A percentile compares a stretch with the other conserved stretches of the same genome.
Evolutionary conservation across 306 rosid genomes (phyloP).

Genomic region (Gleditsia sinensis): DNA sequence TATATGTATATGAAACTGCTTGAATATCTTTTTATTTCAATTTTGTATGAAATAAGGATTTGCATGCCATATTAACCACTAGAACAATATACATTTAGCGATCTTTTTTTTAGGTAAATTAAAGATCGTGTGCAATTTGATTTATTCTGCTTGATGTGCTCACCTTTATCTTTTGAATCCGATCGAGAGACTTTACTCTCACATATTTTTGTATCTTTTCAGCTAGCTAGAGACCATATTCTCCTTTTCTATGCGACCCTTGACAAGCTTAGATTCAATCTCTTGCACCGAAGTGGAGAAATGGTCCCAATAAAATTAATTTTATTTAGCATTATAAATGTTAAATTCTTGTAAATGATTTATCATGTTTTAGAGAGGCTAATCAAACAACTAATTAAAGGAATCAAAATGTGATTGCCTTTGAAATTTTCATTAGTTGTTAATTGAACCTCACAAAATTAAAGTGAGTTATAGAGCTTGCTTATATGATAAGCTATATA

Average conservation of each 20-base stretch:
- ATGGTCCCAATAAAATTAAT: background rate
- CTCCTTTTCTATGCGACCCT: background rate
- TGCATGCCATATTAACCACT: no score
- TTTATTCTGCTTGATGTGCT: conserved; percentile 11
- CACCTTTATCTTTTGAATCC: conserved; percentile 20
- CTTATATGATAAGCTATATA: conserved; percentile 9
- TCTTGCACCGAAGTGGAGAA: background rate
- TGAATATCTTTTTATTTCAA: background rate
- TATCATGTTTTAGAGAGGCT: background rate
- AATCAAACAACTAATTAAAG: background rate
- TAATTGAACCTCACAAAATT: background rate
- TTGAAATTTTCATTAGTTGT: background rate
- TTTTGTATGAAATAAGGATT: no score
- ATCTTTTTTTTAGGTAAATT: background rate
- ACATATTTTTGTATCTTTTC: background rate
- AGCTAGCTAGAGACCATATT: conserved; percentile 20
- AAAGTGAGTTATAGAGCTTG: conserved; percentile 7
- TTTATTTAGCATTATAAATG: no score
- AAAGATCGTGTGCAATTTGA: conserved; percentile 19
- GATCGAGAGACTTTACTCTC: conserved; percentile 5
- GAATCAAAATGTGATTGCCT: background rate
- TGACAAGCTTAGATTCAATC: background rate
- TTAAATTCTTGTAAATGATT: no score
- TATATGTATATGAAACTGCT: no score
- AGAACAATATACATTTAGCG: background rate